Base-by-base conservation (phyloP, 2,329 filamentous ascomycete genomes). In the Pseudocercospora musae region DNA sequence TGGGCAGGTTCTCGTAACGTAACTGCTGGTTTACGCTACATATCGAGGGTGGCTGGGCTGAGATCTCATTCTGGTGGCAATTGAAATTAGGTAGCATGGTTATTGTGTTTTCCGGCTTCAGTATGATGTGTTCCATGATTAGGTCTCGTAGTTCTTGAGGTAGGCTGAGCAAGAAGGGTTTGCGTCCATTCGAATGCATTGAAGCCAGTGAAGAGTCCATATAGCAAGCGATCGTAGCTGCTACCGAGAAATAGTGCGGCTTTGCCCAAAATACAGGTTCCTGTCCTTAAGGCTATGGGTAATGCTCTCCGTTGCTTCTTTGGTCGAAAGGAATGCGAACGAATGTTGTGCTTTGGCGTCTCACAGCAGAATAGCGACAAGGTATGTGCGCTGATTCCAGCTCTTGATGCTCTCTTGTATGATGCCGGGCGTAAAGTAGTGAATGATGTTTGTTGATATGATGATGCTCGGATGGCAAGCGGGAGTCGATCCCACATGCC, bases 141-240 rank as follows among this genome's bases (percentile, higher is more conserved):
- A 66, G 61, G 21, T 73, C 70, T 21, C 69, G 67, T 9, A 71
- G 60, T 42, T 70, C 69, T 55, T 60, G 60, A 6, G 71, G 71
- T 4, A 73, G 67, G n/a, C 57, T 56, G 10, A 72, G 61, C 21
- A 72, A 58, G 44, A 53, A 58, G 25, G 62, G 44, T 50, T 25
- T 40, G 49, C 33, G 10, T 31, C 37, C 25, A 13, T 2, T 13
- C 21, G 37, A n/a, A 23, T 20, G n/a, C 37, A 5, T 40, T 18
- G 37, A n/a, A 6, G 37, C 37, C 15, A 5, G 37, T 18, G 4
- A n/a, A 2, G n/a, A 2, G 0, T 40, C 15, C 37, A 40, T 40
- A 1, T 40, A 15, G 3, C 6, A 6, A 8, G 0, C 6, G 1
- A 18, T n/a, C 15, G 15, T n/a, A n/a, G 33, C 33, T 37, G 15